These are phyloP conservation scores for Phytophthora chlamydospora DNA, from an alignment of 352 stramenopile genomes.

Conservation along the genomic window DNA sequence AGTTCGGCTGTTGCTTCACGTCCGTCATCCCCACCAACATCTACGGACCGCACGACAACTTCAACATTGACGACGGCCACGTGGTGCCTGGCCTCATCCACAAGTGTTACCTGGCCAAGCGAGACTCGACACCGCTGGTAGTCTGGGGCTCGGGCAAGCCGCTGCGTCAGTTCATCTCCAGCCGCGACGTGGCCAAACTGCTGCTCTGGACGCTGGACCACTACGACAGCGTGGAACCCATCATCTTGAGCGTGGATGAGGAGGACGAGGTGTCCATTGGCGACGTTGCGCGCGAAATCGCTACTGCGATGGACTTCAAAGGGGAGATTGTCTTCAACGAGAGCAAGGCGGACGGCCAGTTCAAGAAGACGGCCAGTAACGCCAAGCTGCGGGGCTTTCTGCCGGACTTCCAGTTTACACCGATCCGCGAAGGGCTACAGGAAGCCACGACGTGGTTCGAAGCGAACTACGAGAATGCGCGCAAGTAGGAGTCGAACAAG, in stretches of 20 bases:
- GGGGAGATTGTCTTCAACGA: constrained; percentile 92
- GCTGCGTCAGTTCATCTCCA: constrained; percentile 98
- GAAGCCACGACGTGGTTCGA: constrained; percentile 66
- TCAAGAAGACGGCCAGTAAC: constrained; percentile 99
- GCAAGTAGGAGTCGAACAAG: constrained; percentile 35
- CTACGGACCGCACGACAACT: constrained; percentile 99
- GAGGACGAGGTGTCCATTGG: constrained; percentile 95
- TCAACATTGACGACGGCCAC: constrained; percentile 96
- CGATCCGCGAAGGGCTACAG: constrained; percentile 86
- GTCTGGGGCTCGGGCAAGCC: constrained; percentile 96
- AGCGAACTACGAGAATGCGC: constrained; percentile 46
- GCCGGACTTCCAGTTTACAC: constrained; percentile 95
- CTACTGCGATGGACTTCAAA: constrained; percentile 77
- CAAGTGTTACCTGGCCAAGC: constrained; percentile 98
- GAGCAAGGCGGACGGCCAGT: constrained; percentile 97
- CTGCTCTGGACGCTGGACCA: constrained; percentile 85
- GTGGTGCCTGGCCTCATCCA: constrained; percentile 98
- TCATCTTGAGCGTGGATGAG: constrained; percentile 97
- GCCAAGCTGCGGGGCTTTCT: constrained; percentile 91
- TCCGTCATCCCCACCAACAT: constrained; percentile 99
- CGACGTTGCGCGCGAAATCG: constrained; percentile 90
- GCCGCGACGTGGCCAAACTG: constrained; percentile 94
- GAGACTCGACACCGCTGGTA: constrained; percentile 85
- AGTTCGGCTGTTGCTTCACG: constrained; percentile 98
- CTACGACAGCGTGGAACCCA: constrained; percentile 92